A percentile compares a stretch with the other conserved stretches of the same genome.
phyloP scores from a whole-genome alignment of 2,329 filamentous ascomycete genomes.

The Fusarium miscanthi region DNA sequence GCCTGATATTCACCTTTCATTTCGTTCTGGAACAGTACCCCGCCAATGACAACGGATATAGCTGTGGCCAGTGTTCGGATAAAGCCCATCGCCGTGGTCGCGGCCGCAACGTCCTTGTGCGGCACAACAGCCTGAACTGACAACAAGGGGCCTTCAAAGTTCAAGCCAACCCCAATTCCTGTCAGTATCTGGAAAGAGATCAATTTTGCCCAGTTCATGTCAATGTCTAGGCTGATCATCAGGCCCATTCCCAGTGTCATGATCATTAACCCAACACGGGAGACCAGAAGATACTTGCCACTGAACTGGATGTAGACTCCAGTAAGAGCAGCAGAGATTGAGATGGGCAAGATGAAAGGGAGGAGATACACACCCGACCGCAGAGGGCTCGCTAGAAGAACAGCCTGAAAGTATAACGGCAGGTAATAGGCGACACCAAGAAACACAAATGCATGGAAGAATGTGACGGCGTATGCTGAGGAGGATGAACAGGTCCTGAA shows the following conservation, averaged over 20 bases:
- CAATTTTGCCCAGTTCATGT: slow-evolving; percentile 59
- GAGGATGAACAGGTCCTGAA: slow-evolving; percentile 67
- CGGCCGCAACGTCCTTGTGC: slow-evolving; percentile 69
- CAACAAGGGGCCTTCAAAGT: slow-evolving; percentile 72
- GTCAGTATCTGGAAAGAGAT: slow-evolving; percentile 68
- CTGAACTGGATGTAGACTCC: slow-evolving; percentile 62
- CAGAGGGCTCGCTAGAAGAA: slow-evolving; percentile 69
- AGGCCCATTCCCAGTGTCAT: slow-evolving; percentile 70
- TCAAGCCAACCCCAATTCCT: slow-evolving; percentile 70
- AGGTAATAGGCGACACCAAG: slow-evolving; percentile 76
- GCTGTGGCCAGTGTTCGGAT: slow-evolving; percentile 71
- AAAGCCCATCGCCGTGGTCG: slow-evolving; percentile 71
- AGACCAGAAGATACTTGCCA: slow-evolving; percentile 67
- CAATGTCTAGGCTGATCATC: slow-evolving; percentile 65
- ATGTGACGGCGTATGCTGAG: slow-evolving; percentile 62
- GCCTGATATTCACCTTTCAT: slow-evolving; percentile 63
- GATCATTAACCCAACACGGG: slow-evolving; percentile 63
- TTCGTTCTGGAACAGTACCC: slow-evolving; percentile 77
- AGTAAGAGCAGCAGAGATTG: slow-evolving; percentile 55
- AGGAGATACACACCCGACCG: slow-evolving; percentile 71
- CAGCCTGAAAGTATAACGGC: slow-evolving; percentile 79
- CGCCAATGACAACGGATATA: slow-evolving; percentile 74
- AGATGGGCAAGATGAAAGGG: slow-evolving; percentile 66
- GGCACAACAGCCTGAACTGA: slow-evolving; percentile 72
- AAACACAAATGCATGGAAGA: slow-evolving; percentile 66